Conservation (phyloP, 805 yeast species). For the Spathaspora girioi region DNA sequence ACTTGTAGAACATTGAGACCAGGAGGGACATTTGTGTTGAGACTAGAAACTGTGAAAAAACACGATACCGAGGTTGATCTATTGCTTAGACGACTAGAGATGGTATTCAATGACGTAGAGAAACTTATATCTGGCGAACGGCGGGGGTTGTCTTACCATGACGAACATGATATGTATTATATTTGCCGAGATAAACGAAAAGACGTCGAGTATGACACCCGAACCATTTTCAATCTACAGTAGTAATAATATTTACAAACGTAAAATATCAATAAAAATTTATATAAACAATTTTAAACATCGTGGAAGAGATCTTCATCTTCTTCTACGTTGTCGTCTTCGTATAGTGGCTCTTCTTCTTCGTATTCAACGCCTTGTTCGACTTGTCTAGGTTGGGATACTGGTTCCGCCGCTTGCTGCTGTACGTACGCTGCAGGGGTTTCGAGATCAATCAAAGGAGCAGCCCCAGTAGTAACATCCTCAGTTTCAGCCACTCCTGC, state of each 20-base stretch:
- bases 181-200: constrained; percentile 24
- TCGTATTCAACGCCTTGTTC: not conserved
- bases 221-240: not conserved
- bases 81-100: constrained; percentile 17
- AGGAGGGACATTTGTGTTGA: constrained; percentile 28
- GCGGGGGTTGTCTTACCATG: not conserved
- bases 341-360: not conserved
- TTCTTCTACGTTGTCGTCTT: not conserved
- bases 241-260: too few species aligned
- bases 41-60: constrained; percentile 22
- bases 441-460: constrained; percentile 17
- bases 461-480: not conserved
- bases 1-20: constrained; percentile 24
- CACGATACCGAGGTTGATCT: constrained; percentile 27
- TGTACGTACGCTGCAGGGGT: constrained; percentile 5
- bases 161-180: constrained; percentile 19
- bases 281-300: not conserved
- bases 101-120: constrained; percentile 24
- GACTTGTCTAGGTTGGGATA: not conserved
- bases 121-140: constrained; percentile 13
- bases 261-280: not conserved
- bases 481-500: not conserved
- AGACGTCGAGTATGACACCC: constrained; percentile 7
- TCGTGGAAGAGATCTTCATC: not conserved
- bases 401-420: constrained; percentile 2